A percentile compares a stretch with the other conserved stretches of the same genome.
phyloP scores from a whole-genome alignment of 139 green algal species.

The Chlorella sp. region DNA sequence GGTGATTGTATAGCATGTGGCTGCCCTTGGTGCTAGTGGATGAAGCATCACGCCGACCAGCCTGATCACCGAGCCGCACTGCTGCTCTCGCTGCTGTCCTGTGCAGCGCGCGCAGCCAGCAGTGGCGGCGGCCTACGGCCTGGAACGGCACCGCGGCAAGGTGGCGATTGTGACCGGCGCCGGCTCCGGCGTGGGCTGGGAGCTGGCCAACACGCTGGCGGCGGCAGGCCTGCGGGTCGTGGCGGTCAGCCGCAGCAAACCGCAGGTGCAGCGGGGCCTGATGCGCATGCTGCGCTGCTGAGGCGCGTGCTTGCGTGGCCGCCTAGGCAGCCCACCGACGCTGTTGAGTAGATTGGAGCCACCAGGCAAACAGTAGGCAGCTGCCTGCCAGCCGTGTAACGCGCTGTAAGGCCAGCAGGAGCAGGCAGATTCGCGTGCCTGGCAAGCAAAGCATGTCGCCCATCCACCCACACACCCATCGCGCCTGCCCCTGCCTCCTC shows the following conservation, averaged over 20 bases:
- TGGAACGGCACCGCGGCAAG: constrained; percentile 65
- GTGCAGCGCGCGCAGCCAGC: background rate
- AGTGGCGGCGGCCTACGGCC: constrained; percentile 1
- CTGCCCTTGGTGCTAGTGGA: background rate
- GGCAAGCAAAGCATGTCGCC: too few species aligned
- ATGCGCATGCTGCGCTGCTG: constrained; percentile 1
- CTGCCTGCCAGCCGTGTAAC: too few species aligned
- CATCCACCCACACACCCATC: background rate
- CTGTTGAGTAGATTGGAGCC: too few species aligned
- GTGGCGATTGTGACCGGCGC: constrained; percentile 85
- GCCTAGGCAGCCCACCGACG: background rate
- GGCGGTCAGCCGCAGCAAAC: constrained; percentile 73
- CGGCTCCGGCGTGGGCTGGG: constrained; percentile 78
- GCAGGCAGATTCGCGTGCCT: too few species aligned
- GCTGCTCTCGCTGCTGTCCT: background rate
- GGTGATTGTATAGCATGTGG: background rate
- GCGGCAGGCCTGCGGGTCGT: constrained; percentile 78
- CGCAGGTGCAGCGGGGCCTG: constrained; percentile 36
- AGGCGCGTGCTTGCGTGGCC: background rate
- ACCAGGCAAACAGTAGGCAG: too few species aligned
- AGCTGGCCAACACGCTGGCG: constrained; percentile 64
- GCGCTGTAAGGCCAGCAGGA: too few species aligned
- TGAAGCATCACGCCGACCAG: background rate
- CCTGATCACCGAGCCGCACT: too few species aligned
- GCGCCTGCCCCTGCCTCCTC: too few species aligned